Conservation (phyloP, 306 rosid species). For the Glycyrrhiza uralensis region DNA sequence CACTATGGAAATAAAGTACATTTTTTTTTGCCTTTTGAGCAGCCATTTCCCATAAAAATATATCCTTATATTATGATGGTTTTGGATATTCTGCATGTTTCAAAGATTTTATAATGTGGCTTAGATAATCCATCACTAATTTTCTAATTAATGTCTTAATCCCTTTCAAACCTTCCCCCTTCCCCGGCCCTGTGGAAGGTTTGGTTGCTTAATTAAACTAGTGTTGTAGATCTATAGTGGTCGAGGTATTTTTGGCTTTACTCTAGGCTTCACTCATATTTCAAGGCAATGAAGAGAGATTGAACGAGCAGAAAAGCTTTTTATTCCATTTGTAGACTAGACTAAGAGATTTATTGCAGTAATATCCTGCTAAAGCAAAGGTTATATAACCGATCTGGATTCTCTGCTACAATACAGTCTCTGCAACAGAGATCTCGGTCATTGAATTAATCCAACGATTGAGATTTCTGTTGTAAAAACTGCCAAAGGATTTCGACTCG, state of each 20-base stretch:
- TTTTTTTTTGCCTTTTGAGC: conserved; percentile 11
- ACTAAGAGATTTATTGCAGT: background rate
- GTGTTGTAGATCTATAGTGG: background rate
- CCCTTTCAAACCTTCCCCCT: conserved; percentile 2
- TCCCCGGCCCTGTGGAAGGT: background rate
- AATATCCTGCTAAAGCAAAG: background rate
- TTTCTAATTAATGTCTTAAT: background rate
- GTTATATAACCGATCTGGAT: too few relatives aligned
- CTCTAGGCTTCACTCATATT: background rate
- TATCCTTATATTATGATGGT: background rate
- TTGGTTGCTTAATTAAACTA: background rate
- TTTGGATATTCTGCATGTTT: conserved; percentile 16
- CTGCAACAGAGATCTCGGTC: too few relatives aligned
- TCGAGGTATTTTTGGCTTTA: background rate
- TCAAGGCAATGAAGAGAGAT: background rate
- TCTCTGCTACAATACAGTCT: too few relatives aligned
- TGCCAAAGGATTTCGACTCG: too few relatives aligned
- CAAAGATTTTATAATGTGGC: background rate
- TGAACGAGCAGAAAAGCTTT: background rate
- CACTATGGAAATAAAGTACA: conserved; percentile 29
- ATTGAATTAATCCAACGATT: too few relatives aligned
- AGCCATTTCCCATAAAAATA: background rate
- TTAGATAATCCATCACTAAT: background rate
- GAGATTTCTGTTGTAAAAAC: too few relatives aligned
- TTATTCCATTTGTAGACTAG: background rate